Evolutionary conservation across 257 asterid genomes (phyloP).

Genomic region (Pogostemon cablin): DNA sequence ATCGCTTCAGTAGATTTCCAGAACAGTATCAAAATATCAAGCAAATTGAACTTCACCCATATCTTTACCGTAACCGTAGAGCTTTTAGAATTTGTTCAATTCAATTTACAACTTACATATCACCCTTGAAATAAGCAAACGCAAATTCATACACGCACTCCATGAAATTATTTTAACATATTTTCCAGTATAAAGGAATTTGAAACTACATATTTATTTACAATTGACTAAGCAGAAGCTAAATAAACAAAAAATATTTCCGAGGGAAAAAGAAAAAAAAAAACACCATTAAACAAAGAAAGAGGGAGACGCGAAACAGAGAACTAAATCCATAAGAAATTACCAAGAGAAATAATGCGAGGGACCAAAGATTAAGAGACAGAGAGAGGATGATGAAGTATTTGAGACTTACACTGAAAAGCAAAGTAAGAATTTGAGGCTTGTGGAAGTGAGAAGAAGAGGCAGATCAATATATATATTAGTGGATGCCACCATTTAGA

Average conservation of each 20-base stretch:
- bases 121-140: conserved; percentile 4
- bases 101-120: background rate
- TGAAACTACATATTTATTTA: background rate
- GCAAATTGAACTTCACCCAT: background rate
- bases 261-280: no score
- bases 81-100: background rate
- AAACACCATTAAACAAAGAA: no score
- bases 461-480: no score
- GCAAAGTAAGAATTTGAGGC: no score
- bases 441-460: no score
- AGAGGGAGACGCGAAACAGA: background rate
- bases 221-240: conserved; percentile 5
- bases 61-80: background rate
- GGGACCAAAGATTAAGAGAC: no score
- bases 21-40: background rate
- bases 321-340: background rate
- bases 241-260: background rate
- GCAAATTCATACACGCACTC: background rate
- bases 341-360: background rate
- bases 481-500: no score
- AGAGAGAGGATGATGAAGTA: no score
- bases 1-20: background rate
- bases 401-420: no score
- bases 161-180: background rate
- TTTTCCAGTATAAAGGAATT: background rate